Conservation (phyloP, 1,284 basidiomycete species). For the Apiotrichum domesticum region DNA sequence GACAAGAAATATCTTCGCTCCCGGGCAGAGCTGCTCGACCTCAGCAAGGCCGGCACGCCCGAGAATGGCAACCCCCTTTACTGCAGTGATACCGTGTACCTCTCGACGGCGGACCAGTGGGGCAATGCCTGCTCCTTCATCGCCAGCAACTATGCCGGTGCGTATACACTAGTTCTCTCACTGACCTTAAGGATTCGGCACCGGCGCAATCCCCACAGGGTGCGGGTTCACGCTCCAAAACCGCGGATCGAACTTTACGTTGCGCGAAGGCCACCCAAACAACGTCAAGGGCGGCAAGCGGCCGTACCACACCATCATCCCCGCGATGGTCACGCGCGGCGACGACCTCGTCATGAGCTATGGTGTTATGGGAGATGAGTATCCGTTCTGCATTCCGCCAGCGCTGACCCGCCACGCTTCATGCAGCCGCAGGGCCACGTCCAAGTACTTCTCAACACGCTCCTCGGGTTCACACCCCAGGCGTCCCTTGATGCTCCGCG, state of each 20-base stretch:
- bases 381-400: slow-evolving; percentile 4
- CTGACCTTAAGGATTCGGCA: slow-evolving; percentile 48
- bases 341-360: slow-evolving; percentile 80
- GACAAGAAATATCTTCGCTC: slow-evolving; percentile 67
- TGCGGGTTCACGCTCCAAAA: slow-evolving; percentile 97
- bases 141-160: slow-evolving; percentile 74
- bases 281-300: slow-evolving; percentile 72
- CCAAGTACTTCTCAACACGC: slow-evolving; percentile 70
- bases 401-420: slow-evolving; percentile 4
- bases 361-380: slow-evolving; percentile 71
- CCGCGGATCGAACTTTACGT: slow-evolving; percentile 75
- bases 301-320: slow-evolving; percentile 90
- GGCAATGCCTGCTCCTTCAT: slow-evolving; percentile 87
- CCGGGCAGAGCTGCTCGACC: slow-evolving; percentile 77
- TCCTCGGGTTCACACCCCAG: slow-evolving; percentile 74
- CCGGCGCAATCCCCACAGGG: slow-evolving; percentile 73
- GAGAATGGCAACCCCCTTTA: slow-evolving; percentile 52
- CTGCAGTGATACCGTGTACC: slow-evolving; percentile 92
- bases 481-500: slow-evolving; percentile 81
- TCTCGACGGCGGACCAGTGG: slow-evolving; percentile 77
- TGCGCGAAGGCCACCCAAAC: slow-evolving; percentile 78
- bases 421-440: slow-evolving; percentile 25
- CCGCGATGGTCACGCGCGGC: slow-evolving; percentile 69
- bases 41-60: slow-evolving; percentile 59
- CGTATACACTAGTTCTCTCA: slow-evolving; percentile 19